These are phyloP conservation scores for Rutstroemia sp. DNA, from an alignment of 2,329 filamentous ascomycete genomes.

Conservation along the genomic window DNA sequence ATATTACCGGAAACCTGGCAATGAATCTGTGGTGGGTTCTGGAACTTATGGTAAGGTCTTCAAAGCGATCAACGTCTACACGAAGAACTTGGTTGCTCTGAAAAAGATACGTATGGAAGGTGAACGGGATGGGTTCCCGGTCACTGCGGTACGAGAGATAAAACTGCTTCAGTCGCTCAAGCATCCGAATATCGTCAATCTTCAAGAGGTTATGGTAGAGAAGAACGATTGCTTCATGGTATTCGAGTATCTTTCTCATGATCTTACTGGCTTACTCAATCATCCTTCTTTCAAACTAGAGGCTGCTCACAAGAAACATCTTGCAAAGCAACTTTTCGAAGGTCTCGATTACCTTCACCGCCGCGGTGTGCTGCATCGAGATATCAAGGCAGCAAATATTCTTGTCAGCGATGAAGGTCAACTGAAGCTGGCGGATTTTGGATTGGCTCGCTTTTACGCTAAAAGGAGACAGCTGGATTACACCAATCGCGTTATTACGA, in stretches of 20 bases:
- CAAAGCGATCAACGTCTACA: constrained; percentile 91
- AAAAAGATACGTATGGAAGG: constrained; percentile 94
- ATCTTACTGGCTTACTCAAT: constrained; percentile 89
- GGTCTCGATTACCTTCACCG: constrained; percentile 90
- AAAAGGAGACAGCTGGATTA: constrained; percentile 91
- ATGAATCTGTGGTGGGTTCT: constrained; percentile 91
- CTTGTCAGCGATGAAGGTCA: constrained; percentile 83
- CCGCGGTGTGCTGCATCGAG: constrained; percentile 87
- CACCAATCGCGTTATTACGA: constrained; percentile 96
- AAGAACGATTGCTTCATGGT: constrained; percentile 99
- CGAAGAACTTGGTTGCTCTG: constrained; percentile 71
- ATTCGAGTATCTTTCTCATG: constrained; percentile 95
- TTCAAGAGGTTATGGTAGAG: constrained; percentile 95
- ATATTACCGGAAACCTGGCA: constrained; percentile 92
- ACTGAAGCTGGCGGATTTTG: constrained; percentile 92
- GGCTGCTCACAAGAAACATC: constrained; percentile 80
- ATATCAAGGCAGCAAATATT: constrained; percentile 98
- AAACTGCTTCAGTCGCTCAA: constrained; percentile 83
- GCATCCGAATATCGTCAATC: constrained; percentile 72
- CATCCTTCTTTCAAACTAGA: constrained; percentile 88
- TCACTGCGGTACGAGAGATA: constrained; percentile 86
- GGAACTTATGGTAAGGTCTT: constrained; percentile 96
- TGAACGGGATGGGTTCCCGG: constrained; percentile 82
- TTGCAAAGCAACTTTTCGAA: constrained; percentile 88
- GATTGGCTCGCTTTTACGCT: constrained; percentile 89